Conservation (phyloP, 139 green algal species). For the Chara braunii region DNA sequence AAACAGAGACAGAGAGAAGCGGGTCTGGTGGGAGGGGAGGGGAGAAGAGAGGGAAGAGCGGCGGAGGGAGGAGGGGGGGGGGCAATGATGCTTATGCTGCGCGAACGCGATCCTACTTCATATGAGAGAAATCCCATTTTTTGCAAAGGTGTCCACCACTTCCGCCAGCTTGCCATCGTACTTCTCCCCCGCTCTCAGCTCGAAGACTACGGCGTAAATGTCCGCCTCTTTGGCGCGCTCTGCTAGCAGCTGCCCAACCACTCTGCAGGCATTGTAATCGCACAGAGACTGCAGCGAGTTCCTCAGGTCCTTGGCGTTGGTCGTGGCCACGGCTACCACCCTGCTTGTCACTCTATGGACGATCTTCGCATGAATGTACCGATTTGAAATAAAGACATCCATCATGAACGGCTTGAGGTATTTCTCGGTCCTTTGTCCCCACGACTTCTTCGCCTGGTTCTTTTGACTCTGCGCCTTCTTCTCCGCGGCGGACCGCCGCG, state of each 20-base stretch:
- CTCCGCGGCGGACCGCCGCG: neutral
- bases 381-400: conserved; percentile 26
- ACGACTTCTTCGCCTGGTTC: conserved; percentile 17
- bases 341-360: conserved; percentile 31
- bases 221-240: conserved; percentile 26
- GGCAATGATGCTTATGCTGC: too few relatives aligned
- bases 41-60: too few relatives aligned
- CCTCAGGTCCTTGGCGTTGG: conserved; percentile 18
- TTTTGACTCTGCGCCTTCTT: neutral
- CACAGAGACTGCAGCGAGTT: neutral
- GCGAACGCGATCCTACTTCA: too few relatives aligned
- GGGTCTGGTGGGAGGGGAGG: too few relatives aligned
- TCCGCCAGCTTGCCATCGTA: conserved; percentile 25
- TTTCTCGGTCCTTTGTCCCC: conserved; percentile 24
- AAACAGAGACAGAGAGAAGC: too few relatives aligned
- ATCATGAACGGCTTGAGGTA: conserved; percentile 35
- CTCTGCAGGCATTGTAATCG: conserved; percentile 6
- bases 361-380: conserved; percentile 21
- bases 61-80: too few relatives aligned
- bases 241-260: conserved; percentile 22
- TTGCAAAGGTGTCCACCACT: conserved; percentile 20
- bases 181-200: conserved; percentile 26
- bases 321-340: conserved; percentile 23
- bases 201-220: conserved; percentile 23
- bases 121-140: conserved; percentile 14